Evolutionary conservation across 352 stramenopile species (phyloP).

Genomic region (Globisporangium irregulare): DNA sequence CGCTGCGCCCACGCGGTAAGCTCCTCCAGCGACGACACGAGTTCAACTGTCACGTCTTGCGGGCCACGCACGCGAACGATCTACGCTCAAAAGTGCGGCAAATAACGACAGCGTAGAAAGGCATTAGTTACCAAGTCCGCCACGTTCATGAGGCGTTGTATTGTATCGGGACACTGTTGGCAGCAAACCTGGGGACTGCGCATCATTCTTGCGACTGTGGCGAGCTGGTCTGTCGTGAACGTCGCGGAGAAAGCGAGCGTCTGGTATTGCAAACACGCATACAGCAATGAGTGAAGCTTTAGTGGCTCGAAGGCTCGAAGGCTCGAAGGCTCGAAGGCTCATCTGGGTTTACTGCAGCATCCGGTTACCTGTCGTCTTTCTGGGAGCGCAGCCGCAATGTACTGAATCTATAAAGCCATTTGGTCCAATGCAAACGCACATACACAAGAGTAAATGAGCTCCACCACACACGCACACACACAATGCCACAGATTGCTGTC

Average conservation of each 20-base stretch:
- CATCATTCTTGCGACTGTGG: slow-evolving; percentile 47
- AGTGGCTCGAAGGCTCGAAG: not conserved
- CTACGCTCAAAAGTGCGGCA: slow-evolving; percentile 15
- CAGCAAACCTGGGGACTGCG: slow-evolving; percentile 51
- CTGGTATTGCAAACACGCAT: slow-evolving; percentile 18
- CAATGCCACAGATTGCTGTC: not conserved
- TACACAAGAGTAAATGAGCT: not conserved
- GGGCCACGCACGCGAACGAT: slow-evolving; percentile 65
- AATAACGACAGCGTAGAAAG: not conserved
- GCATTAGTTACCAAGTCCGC: not conserved
- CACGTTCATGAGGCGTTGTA: not conserved
- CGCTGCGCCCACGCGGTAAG: slow-evolving; percentile 46
- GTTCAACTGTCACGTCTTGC: slow-evolving; percentile 60
- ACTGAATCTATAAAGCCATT: slow-evolving; percentile 39
- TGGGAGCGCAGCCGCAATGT: slow-evolving; percentile 51
- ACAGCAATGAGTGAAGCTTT: not conserved
- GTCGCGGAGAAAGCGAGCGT: slow-evolving; percentile 78
- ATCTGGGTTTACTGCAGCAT: not conserved
- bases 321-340: not conserved
- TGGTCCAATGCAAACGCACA: not conserved
- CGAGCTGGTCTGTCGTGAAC: slow-evolving; percentile 68
- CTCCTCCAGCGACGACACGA: slow-evolving; percentile 42
- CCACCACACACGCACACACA: not conserved
- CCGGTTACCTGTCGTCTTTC: slow-evolving; percentile 50
- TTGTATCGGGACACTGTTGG: not conserved